Evolutionary conservation across 495 filamentous ascomycete genomes (phyloP).

Genomic region (Schizothecium vesticola): DNA sequence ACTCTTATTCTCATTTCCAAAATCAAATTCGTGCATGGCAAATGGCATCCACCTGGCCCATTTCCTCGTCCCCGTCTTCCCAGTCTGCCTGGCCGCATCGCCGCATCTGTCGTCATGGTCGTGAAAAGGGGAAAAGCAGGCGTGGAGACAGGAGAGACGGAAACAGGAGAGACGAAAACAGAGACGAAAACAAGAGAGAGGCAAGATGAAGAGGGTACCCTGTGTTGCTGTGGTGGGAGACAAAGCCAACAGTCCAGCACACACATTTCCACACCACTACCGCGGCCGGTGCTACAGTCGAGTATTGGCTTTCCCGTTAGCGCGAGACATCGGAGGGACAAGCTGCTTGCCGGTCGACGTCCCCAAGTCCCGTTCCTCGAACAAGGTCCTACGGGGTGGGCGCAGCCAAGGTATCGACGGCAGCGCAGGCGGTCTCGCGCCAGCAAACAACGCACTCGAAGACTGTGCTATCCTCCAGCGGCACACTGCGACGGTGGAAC

Average conservation of each 20-base stretch:
- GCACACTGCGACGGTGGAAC: not conserved
- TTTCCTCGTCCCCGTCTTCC: not conserved
- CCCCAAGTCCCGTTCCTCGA: not conserved
- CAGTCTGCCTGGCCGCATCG: not conserved
- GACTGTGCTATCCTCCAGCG: not conserved
- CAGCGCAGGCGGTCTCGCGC: too few species aligned
- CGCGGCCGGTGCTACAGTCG: not conserved
- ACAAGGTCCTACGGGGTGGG: not conserved
- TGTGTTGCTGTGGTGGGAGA: not conserved
- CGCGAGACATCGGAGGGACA: not conserved
- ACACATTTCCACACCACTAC: not conserved
- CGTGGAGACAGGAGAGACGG: not conserved
- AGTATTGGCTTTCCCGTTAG: not conserved
- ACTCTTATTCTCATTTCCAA: not conserved
- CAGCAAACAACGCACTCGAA: not conserved
- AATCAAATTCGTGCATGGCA: constrained; percentile 1
- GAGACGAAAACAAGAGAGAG: not conserved
- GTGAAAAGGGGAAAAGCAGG: not conserved
- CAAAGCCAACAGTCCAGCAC: not conserved
- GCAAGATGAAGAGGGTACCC: not conserved
- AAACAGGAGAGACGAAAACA: not conserved
- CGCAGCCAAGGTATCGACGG: too few species aligned
- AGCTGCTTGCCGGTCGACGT: not conserved
- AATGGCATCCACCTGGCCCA: not conserved
- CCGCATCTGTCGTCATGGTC: not conserved